Evolutionary conservation across 148 eudicot species (phyloP), one percentile per base, ranked within the genome.

Genomic region (Chenopodium berlandieri): DNA sequence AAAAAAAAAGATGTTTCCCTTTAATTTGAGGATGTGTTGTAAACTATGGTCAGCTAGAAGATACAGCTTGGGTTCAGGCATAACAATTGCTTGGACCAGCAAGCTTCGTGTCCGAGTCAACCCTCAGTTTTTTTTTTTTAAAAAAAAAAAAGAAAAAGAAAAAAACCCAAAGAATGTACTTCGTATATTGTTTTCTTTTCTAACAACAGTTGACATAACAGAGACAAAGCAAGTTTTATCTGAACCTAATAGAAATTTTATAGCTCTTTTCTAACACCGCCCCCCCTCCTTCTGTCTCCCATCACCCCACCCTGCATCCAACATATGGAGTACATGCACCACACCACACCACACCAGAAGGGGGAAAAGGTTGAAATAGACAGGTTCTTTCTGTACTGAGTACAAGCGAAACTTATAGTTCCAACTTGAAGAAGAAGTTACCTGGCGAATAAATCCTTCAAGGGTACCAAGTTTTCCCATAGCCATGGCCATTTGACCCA

Each of bases 401-500:
- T 20, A 62, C 66, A 20, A 20, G 52, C 75, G 22, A 71, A 71
- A 71, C 52, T 71, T 40, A 44, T 44, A 71, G 46, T 37, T 69
- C 14, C 22, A 40, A 23, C 76, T 46, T 48, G 37, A 50, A 78
- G 74, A 79, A 60, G 3, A 67, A 54, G 37, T 65, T 83, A 89
- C 91, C 89, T 89, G 91, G 66, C 86, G 91, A 69, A 89, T 89
- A 58, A 89, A 89, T 13, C 91, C 91, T 81, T 89, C 91, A 70
- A 89, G 91, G n/a, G 91, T 89, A 50, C 91, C 91, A 44, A 89
- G 89, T 74, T 89, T 89, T 14, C 91, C 91, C 91, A 89, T 89
- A 13, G 91, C 91, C 89, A 89, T 87, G 47, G 91, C 91, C 91
- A 89, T 89, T 81, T 89, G 91, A 56, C 91, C 91, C 89, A 89